Evolutionary conservation across 2,329 filamentous ascomycete species (phyloP).

Genomic region (Plectosphaerella sp.): DNA sequence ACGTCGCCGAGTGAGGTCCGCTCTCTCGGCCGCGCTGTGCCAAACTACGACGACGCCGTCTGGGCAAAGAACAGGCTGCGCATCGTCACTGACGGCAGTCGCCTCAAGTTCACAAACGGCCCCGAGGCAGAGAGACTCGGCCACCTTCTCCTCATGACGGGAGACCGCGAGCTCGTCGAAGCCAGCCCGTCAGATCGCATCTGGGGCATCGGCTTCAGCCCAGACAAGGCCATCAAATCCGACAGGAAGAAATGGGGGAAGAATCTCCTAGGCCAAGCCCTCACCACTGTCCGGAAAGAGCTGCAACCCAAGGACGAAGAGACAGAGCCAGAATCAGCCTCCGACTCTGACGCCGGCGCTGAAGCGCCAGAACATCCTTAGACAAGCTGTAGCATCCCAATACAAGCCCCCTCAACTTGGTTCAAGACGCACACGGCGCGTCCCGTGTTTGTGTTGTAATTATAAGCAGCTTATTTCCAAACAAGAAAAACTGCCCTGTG

Average conservation of each 20-base stretch:
- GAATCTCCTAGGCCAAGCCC: slow-evolving; percentile 59
- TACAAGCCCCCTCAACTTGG: neutral
- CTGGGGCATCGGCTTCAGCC: slow-evolving; percentile 62
- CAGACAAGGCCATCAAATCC: slow-evolving; percentile 36
- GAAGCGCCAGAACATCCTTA: too few species aligned
- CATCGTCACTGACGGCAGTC: slow-evolving; percentile 55
- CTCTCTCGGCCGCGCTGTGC: slow-evolving; percentile 49
- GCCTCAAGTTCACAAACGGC: slow-evolving; percentile 53
- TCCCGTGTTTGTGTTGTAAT: neutral
- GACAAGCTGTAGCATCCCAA: slow-evolving; percentile 6
- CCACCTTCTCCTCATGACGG: slow-evolving; percentile 50
- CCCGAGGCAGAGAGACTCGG: slow-evolving; percentile 36
- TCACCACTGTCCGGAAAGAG: slow-evolving; percentile 53
- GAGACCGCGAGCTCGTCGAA: slow-evolving; percentile 57
- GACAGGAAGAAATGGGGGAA: slow-evolving; percentile 52
- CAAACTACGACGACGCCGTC: slow-evolving; percentile 40
- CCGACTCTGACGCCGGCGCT: too few species aligned
- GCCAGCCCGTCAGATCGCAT: slow-evolving; percentile 56
- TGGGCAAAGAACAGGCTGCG: slow-evolving; percentile 48
- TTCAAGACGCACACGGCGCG: neutral
- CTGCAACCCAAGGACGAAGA: slow-evolving; percentile 35
- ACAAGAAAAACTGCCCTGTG: neutral
- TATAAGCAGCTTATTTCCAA: neutral
- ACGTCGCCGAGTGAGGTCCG: slow-evolving; percentile 43
- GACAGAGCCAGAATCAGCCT: too few species aligned